Evolutionary conservation across 2,329 filamentous ascomycete species (phyloP).

Genomic region (Celoporthe dispersa): DNA sequence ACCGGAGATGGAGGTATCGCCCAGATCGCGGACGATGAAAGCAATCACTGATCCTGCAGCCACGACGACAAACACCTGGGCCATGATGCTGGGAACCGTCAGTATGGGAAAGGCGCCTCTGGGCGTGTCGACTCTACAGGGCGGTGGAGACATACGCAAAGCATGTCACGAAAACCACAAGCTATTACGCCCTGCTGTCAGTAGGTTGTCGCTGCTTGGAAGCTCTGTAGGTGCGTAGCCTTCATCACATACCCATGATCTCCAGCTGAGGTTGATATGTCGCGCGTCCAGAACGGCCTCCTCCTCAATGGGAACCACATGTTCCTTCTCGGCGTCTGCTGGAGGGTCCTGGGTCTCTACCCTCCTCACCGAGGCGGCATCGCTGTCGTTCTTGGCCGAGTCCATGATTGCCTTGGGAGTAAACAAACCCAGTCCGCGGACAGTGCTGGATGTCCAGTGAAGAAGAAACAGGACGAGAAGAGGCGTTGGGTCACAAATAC

Average conservation of each 20-base stretch:
- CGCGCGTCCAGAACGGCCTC: slow-evolving; percentile 39
- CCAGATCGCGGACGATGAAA: slow-evolving; percentile 59
- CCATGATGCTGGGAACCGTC: slow-evolving; percentile 45
- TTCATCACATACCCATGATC: slow-evolving; percentile 50
- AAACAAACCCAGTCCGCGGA: not conserved
- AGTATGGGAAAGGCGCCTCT: not conserved
- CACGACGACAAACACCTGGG: slow-evolving; percentile 60
- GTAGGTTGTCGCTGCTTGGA: not conserved
- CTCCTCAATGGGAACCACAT: slow-evolving; percentile 37
- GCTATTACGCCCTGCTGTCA: slow-evolving; percentile 30
- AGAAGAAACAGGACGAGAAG: not conserved
- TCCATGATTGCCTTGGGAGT: not conserved
- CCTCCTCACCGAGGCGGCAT: slow-evolving; percentile 15
- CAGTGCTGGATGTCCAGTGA: not conserved
- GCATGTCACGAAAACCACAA: slow-evolving; percentile 50
- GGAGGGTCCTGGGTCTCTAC: slow-evolving; percentile 4
- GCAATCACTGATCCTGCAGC: slow-evolving; percentile 60
- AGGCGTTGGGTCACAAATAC: not conserved
- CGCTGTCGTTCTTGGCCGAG: slow-evolving; percentile 13
- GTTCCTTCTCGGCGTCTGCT: slow-evolving; percentile 15
- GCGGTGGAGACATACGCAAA: slow-evolving; percentile 45
- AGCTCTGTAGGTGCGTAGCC: not conserved
- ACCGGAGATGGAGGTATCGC: slow-evolving; percentile 52
- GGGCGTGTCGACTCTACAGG: not conserved
- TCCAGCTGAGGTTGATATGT: slow-evolving; percentile 57